phyloP scores from a whole-genome alignment of 2,329 filamentous ascomycete species.

The Aspergillus persii region DNA sequence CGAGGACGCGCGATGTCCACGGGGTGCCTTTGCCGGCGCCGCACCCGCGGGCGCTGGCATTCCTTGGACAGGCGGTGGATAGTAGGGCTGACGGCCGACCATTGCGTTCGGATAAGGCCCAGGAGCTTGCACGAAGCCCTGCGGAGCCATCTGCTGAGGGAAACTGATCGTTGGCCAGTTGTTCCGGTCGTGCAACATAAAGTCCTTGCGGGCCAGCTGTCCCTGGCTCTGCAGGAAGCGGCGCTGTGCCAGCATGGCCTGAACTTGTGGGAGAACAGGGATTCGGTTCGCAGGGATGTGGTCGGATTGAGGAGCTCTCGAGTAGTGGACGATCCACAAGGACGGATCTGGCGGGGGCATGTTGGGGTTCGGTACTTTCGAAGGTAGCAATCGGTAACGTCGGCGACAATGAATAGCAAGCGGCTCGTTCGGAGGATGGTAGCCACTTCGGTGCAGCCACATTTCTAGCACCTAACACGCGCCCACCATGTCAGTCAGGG shows the following conservation, averaged over 20 bases:
- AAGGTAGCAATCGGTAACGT: slow-evolving; percentile 79
- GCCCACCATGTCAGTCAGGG: slow-evolving; percentile 1
- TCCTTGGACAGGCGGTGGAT: slow-evolving; percentile 29
- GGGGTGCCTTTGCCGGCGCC: slow-evolving; percentile 35
- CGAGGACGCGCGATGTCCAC: slow-evolving; percentile 45
- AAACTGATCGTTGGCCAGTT: slow-evolving; percentile 87
- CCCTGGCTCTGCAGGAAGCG: slow-evolving; percentile 67
- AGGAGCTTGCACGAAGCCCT: slow-evolving; percentile 51
- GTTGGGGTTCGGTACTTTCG: slow-evolving; percentile 67
- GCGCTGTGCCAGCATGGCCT: slow-evolving; percentile 47
- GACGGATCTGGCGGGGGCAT: slow-evolving; percentile 72
- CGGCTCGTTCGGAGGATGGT: slow-evolving; percentile 68
- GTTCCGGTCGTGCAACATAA: slow-evolving; percentile 84
- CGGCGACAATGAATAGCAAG: slow-evolving; percentile 74
- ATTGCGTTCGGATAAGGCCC: slow-evolving; percentile 41
- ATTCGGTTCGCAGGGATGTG: slow-evolving; percentile 66
- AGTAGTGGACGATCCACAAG: slow-evolving; percentile 90
- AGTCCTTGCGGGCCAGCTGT: slow-evolving; percentile 83
- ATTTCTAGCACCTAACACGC: slow-evolving; percentile 75
- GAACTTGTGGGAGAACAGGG: slow-evolving; percentile 42
- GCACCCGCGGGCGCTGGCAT: slow-evolving; percentile 25
- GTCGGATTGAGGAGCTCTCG: slow-evolving; percentile 70
- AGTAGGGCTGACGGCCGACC: slow-evolving; percentile 37
- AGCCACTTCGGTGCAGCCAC: slow-evolving; percentile 78
- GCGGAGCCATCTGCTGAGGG: slow-evolving; percentile 54